Evolutionary conservation across 1,139 yeast genomes (phyloP), one percentile per base, ranked within the genome.

Genomic region (Taphrina flavorubra): DNA sequence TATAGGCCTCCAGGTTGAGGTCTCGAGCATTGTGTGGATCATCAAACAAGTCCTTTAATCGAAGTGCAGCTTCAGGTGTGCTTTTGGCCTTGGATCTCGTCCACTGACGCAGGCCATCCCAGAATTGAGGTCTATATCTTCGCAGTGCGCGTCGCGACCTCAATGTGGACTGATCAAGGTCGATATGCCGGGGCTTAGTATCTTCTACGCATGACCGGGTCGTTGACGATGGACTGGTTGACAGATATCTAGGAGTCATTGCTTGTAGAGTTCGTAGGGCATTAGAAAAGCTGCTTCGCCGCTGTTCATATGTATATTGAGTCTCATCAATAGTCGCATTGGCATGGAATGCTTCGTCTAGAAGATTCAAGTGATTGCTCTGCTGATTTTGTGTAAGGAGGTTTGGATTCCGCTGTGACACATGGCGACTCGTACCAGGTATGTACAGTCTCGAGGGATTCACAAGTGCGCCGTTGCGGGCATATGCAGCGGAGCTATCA

Each of bases 1-100:
- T 58, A 34, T 58, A 58, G 18, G 62, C 62, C 31, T 44, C 37
- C 2, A 34, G 10, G 16, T 18, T 14, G 13, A 58, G 53, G 10
- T 39, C 39, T 8, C 53, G 51, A 18, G 39, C 51, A 34, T 31
- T 42, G 36, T 10, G 53, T 16, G 62, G 62, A 16, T 58, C 62
- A 31, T 36, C 42, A 31, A 58, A 44, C 18, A 58, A 14, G 6
- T 31, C 46, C 37, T 10, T 37, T 1, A 56, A n/a, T 2, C 49
- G 46, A 8, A 7, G 11, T 1, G 34, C n/a, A 14, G n/a, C 18
- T 2, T 20, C 55, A 11, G 55, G 14, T 10, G n/a, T 11, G 37
- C 37, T 13, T 49, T 49, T 49, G 6, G 4, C 55, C 10, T 20
- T 8, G 14, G 55, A 49, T n/a, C 55, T 10, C 14, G 55, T 49